phyloP scores from a whole-genome alignment of 495 filamentous ascomycete species.

The Aspergillus avenaceus region DNA sequence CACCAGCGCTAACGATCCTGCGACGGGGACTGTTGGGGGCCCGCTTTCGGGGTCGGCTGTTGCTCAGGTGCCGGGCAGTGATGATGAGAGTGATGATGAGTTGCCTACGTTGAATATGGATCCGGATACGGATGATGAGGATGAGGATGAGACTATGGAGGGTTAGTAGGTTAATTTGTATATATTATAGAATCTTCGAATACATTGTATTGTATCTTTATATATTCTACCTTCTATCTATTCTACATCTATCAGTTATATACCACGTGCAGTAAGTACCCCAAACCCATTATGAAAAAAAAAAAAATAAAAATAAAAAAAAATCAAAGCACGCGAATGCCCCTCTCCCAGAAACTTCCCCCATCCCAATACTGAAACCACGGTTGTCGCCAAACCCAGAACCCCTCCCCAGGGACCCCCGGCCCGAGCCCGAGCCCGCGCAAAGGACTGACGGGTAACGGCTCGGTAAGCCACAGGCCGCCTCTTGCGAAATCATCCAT shows the following conservation, averaged over 20 bases:
- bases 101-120: slow-evolving; percentile 46
- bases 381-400: slow-evolving; percentile 53
- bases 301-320: not conserved
- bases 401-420: slow-evolving; percentile 43
- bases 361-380: slow-evolving; percentile 50
- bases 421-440: slow-evolving; percentile 53
- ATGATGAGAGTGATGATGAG: slow-evolving; percentile 47
- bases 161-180: slow-evolving; percentile 20
- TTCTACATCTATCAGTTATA: slow-evolving; percentile 2
- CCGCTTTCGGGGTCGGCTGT: slow-evolving; percentile 4
- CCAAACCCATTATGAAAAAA: not conserved
- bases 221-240: not conserved
- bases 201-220: slow-evolving; percentile 4
- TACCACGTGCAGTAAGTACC: no score
- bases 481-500: slow-evolving; percentile 59
- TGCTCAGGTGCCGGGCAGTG: no score
- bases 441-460: slow-evolving; percentile 59
- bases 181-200: not conserved
- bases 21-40: not conserved
- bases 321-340: slow-evolving; percentile 40
- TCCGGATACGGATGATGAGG: slow-evolving; percentile 42
- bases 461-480: slow-evolving; percentile 64
- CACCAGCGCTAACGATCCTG: not conserved
- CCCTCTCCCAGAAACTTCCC: slow-evolving; percentile 61
- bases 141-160: slow-evolving; percentile 34